These are phyloP conservation scores for Termitomyces sp. DNA, from an alignment of 768 basidiomycete species.

Conservation along the genomic window DNA sequence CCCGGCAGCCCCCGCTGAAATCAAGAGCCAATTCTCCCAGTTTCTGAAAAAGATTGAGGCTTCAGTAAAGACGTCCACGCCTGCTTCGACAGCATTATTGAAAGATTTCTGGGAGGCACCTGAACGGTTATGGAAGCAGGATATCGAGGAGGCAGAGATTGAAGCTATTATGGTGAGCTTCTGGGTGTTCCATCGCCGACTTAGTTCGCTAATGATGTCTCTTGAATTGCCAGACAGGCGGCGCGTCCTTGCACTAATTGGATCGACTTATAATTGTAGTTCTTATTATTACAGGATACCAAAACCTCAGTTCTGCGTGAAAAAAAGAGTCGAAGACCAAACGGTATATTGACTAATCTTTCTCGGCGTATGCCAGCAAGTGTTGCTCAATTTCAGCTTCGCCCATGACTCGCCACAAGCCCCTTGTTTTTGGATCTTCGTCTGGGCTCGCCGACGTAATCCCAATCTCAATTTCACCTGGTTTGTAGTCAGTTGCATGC, in stretches of 20 bases:
- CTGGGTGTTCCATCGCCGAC: not conserved
- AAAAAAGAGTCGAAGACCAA: not conserved
- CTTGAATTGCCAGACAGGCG: slow-evolving; percentile 51
- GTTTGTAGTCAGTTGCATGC: slow-evolving; percentile 94
- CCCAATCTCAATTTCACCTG: slow-evolving; percentile 94
- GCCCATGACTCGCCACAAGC: slow-evolving; percentile 76
- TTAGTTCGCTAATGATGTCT: slow-evolving; percentile 1
- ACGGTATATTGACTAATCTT: slow-evolving; percentile 51
- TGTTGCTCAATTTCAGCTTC: slow-evolving; percentile 78
- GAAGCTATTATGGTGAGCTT: slow-evolving; percentile 60
- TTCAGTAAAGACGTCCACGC: slow-evolving; percentile 17
- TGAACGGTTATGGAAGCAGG: slow-evolving; percentile 49
- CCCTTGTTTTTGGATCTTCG: slow-evolving; percentile 68
- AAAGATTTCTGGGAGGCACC: slow-evolving; percentile 69
- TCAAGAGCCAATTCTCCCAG: slow-evolving; percentile 47
- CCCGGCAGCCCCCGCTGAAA: slow-evolving; percentile 65
- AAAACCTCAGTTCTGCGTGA: not conserved
- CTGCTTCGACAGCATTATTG: slow-evolving; percentile 21
- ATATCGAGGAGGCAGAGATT: slow-evolving; percentile 57
- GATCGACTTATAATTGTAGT: slow-evolving; percentile 3
- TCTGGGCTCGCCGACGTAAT: slow-evolving; percentile 78
- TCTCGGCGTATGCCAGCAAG: slow-evolving; percentile 85
- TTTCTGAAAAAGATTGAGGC: slow-evolving; percentile 35
- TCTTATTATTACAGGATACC: slow-evolving; percentile 8
- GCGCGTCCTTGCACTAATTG: slow-evolving; percentile 49